A percentile compares a stretch with the other conserved stretches of the same genome.
phyloP scores from a whole-genome alignment of 495 filamentous ascomycete genomes.

The Oidiodendron maius region DNA sequence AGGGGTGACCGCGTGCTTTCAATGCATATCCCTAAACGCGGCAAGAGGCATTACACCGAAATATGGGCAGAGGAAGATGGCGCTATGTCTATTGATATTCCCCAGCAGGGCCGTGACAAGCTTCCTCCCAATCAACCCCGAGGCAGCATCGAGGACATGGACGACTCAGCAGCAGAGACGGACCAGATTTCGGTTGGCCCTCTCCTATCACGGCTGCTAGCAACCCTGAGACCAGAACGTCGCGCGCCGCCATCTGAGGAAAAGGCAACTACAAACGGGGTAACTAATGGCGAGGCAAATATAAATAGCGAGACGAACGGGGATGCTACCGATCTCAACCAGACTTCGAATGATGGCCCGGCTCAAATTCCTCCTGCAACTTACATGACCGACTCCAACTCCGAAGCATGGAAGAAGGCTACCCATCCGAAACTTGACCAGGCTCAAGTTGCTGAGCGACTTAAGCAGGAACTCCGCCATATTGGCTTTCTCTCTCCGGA shows the following conservation, averaged over 20 bases:
- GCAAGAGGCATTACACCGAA: constrained; percentile 79
- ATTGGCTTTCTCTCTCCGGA: constrained; percentile 79
- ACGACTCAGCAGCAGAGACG: constrained; percentile 76
- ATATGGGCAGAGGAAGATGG: constrained; percentile 93
- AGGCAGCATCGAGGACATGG: constrained; percentile 77
- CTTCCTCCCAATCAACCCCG: constrained; percentile 74
- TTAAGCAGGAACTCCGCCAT: constrained; percentile 87
- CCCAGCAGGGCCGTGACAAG: constrained; percentile 50
- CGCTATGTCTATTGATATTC: constrained; percentile 58
- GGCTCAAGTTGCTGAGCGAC: constrained; percentile 76
- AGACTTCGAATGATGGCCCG: constrained; percentile 23
- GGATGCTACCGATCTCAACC: constrained; percentile 31
- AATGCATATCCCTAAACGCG: constrained; percentile 81
- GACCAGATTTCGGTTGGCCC: constrained; percentile 90
- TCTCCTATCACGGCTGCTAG: constrained; percentile 73
- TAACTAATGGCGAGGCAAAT: constrained; percentile 45
- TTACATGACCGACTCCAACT: constrained; percentile 65
- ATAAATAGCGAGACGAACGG: constrained; percentile 45
- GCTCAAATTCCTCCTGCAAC: constrained; percentile 60
- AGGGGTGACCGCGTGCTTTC: constrained; percentile 75
- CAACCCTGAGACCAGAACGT: constrained; percentile 77
- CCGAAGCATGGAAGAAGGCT: constrained; percentile 51
- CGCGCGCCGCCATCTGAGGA: constrained; percentile 56
- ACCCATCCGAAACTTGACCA: constrained; percentile 70
- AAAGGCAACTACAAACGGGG: constrained; percentile 47